These are phyloP conservation scores for Fusarium nelsonii DNA, from an alignment of 2,329 filamentous ascomycete species.

Conservation along the genomic window DNA sequence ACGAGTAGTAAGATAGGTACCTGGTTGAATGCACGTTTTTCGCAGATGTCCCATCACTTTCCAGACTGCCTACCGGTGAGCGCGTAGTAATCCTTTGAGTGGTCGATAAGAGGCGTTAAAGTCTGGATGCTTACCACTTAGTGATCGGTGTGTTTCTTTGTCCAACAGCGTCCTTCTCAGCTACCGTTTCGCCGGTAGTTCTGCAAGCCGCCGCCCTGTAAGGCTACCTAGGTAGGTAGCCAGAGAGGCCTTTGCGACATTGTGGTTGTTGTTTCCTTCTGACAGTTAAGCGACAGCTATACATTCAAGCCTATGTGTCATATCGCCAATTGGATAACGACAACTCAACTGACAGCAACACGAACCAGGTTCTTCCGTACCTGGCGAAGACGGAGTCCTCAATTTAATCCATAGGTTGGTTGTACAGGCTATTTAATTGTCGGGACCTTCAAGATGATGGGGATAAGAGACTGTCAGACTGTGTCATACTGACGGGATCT, in stretches of 20 bases:
- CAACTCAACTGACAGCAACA: neutral
- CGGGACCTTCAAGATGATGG: neutral
- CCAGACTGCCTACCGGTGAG: neutral
- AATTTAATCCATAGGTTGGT: neutral
- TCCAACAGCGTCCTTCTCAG: neutral
- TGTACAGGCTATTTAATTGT: too few species aligned
- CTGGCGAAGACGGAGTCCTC: neutral
- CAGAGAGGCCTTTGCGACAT: too few species aligned
- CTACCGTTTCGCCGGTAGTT: neutral
- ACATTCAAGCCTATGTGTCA: neutral
- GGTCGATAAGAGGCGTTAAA: neutral
- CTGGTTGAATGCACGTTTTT: too few species aligned
- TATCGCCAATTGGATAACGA: neutral
- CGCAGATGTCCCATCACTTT: too few species aligned
- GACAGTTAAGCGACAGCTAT: neutral
- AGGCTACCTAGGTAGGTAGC: neutral
- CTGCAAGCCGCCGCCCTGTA: neutral
- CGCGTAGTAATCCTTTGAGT: neutral
- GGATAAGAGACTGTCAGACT: too few species aligned
- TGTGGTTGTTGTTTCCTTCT: too few species aligned
- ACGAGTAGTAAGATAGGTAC: too few species aligned
- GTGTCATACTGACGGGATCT: neutral
- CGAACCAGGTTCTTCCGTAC: too few species aligned
- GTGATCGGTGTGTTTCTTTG: neutral
- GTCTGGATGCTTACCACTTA: neutral